Conservation (phyloP, 352 stramenopile species). For the Pythium chondricola region DNA sequence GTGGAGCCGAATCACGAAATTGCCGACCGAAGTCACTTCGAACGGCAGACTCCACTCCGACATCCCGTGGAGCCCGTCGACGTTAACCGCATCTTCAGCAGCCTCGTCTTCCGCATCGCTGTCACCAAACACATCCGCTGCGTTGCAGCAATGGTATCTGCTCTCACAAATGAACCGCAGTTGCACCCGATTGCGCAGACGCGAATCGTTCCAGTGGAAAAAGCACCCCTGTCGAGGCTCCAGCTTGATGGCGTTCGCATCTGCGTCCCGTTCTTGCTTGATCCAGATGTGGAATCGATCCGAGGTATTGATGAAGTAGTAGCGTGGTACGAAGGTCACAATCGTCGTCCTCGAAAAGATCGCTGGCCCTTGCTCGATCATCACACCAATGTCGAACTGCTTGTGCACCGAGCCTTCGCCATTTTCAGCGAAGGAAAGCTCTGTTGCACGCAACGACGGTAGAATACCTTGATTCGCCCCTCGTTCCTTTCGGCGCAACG, state of each 20-base stretch:
- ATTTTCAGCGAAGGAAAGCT: constrained; percentile 14
- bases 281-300: constrained; percentile 57
- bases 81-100: constrained; percentile 1
- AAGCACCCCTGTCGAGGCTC: constrained; percentile 55
- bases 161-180: constrained; percentile 50
- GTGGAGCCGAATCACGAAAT: constrained; percentile 74
- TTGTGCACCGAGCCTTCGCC: constrained; percentile 36
- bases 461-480: constrained; percentile 31
- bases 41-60: constrained; percentile 79
- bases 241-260: constrained; percentile 32
- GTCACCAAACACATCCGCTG: background rate
- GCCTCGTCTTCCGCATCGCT: constrained; percentile 6
- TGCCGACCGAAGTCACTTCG: constrained; percentile 71
- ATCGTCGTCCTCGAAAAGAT: constrained; percentile 74
- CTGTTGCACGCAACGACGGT: constrained; percentile 43
- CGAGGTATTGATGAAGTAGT: constrained; percentile 77
- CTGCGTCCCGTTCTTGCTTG: constrained; percentile 48
- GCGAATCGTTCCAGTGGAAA: constrained; percentile 72
- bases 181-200: constrained; percentile 58
- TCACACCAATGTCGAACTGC: constrained; percentile 81
- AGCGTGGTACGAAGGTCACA: constrained; percentile 74
- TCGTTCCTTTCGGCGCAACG: constrained; percentile 42
- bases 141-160: constrained; percentile 1
- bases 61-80: constrained; percentile 9
- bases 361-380: constrained; percentile 74